Evolutionary conservation across 805 yeast species (phyloP), one percentile per base, ranked within the genome.

Genomic region (Metschnikowia chrysomelidarum): DNA sequence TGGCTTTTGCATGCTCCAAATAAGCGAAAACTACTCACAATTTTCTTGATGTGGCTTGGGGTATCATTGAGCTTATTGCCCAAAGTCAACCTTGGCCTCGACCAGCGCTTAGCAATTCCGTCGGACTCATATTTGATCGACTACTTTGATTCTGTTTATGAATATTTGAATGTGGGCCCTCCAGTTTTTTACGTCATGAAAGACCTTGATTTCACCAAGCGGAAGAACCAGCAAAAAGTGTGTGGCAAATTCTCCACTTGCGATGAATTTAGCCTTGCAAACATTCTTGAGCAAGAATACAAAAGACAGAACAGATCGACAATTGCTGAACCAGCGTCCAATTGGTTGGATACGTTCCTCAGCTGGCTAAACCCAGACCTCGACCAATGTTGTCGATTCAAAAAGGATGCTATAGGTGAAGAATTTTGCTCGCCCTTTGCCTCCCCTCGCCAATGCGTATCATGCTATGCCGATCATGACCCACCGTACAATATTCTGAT

Each of bases 241-340:
- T 91, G 98, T 60, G 96, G 97, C 0, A 75, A 87, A 40, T 93
- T 87, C 54, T 76, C 96, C 0, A 73, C 87, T 0, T 91, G 98
- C 57, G 73, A 85, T 27, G 79, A 82, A 47, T 78, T 66, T 48
- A 91, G 97, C 0, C 55, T 91, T 27, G 78, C 83, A 1, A 93
- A 88, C 50, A 69, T 89, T 6, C 57, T 91, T 27, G 95, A 88
- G 49, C 89, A 87, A 56, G 98, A 91, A 53, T 73, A 83, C 38
- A 77, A 78, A 42, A 66, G 96, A 22, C 68, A 81, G 0, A 64
- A 74, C 2, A 49, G 65, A 8, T 82, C 91, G 2, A 80, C 83
- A 3, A 71, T 91, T 21, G 72, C 76, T 1, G 93, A 87, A 29
- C 96, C 98, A 0, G 75, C 87, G 2, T 81, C 96, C 1, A 83